A percentile compares a stretch with the other conserved stretches of the same genome.
Conservation (phyloP, 2,329 filamentous ascomycete species). For the Dothideomycetidae sp. region DNA sequence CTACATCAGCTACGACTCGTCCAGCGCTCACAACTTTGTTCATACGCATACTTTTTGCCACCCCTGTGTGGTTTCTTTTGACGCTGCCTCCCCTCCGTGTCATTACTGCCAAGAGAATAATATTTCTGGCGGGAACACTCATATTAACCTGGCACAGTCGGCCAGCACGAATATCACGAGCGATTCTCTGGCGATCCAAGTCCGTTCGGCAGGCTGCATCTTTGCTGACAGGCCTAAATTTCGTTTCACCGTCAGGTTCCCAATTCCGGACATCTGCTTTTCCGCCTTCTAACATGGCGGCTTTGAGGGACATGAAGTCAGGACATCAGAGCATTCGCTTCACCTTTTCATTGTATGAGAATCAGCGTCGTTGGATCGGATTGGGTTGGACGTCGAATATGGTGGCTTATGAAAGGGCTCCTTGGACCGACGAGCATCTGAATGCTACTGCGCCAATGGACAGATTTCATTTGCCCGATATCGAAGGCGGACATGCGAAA, state of each 20-base stretch:
- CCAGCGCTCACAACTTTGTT: constrained; percentile 83
- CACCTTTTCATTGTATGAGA: constrained; percentile 92
- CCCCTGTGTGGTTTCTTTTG: constrained; percentile 73
- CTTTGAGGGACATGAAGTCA: constrained; percentile 23
- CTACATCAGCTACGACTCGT: constrained; percentile 80
- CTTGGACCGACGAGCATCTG: constrained; percentile 94
- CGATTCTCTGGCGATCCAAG: constrained; percentile 79
- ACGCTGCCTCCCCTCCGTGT: constrained; percentile 72
- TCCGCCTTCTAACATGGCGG: constrained; percentile 11
- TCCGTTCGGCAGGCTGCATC: constrained; percentile 54
- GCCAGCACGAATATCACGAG: constrained; percentile 68
- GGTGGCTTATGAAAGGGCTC: constrained; percentile 74
- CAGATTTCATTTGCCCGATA: constrained; percentile 52
- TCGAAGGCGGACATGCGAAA: constrained; percentile 46
- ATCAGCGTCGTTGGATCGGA: constrained; percentile 87
- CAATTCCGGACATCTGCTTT: constrained; percentile 19
- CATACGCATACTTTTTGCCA: constrained; percentile 73
- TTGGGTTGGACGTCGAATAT: constrained; percentile 88
- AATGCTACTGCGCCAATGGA: constrained; percentile 66
- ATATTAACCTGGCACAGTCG: constrained; percentile 84
- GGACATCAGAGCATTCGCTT: constrained; percentile 66
- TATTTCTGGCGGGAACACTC: constrained; percentile 75
- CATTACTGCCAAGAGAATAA: constrained; percentile 71
- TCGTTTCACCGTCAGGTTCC: constrained; percentile 36
- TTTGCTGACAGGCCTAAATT: constrained; percentile 66